Evolutionary conservation across 768 basidiomycete genomes (phyloP).

Genomic region (Ramaria sp.): DNA sequence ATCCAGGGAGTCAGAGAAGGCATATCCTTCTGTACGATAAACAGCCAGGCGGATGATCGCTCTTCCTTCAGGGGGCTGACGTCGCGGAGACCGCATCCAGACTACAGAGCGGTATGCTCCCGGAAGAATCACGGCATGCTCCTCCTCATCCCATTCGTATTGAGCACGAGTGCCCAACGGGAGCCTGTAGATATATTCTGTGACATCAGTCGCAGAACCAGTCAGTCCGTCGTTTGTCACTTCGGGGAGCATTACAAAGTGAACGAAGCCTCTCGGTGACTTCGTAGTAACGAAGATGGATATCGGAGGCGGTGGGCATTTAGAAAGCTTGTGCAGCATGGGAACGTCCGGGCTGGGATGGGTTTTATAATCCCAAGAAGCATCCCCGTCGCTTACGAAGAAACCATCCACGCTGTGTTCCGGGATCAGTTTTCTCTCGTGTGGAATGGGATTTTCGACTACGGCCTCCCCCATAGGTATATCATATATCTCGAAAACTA

Average conservation of each 20-base stretch:
- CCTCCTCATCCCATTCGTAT: conserved; percentile 4
- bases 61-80: conserved; percentile 3
- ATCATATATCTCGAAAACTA: conserved; percentile 8
- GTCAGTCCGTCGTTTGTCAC: background rate
- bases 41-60: background rate
- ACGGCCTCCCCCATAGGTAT: background rate
- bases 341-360: conserved; percentile 1
- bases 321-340: conserved; percentile 1
- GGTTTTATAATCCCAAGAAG: conserved; percentile 1
- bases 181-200: background rate
- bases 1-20: conserved; percentile 1
- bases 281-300: conserved; percentile 3
- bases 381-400: conserved; percentile 5
- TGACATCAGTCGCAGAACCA: background rate
- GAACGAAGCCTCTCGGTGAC: background rate
- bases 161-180: background rate
- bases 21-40: conserved; percentile 1
- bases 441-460: background rate
- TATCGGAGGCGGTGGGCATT: conserved; percentile 2
- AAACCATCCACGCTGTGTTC: conserved; percentile 2
- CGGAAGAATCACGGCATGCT: background rate
- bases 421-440: background rate
- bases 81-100: conserved; percentile 1
- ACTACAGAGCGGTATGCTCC: conserved; percentile 7
- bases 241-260: conserved; percentile 1